Evolutionary conservation across 805 yeast genomes (phyloP).

Genomic region (Wickerhamiella hasegawae): DNA sequence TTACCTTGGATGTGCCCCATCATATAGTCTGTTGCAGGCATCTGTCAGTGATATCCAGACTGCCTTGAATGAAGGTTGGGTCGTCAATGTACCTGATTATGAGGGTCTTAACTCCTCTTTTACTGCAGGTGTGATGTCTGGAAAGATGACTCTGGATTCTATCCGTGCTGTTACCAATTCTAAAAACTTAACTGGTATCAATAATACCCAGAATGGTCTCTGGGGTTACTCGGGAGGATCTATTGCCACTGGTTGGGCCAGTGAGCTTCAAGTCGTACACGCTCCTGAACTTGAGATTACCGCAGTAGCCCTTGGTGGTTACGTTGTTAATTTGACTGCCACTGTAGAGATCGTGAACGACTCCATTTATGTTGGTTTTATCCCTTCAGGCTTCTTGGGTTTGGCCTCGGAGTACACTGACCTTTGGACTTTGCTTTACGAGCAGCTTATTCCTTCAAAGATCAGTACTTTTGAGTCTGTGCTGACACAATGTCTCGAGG

Average conservation of each 20-base stretch:
- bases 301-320: constrained; percentile 17
- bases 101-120: constrained; percentile 14
- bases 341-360: constrained; percentile 9
- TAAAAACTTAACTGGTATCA: constrained; percentile 1
- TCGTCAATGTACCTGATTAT: constrained; percentile 16
- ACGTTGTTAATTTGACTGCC: constrained; percentile 10
- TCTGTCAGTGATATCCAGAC: not conserved
- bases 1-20: constrained; percentile 13
- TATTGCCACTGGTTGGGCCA: constrained; percentile 19
- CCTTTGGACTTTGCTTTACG: constrained; percentile 3
- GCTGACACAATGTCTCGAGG: constrained; percentile 8
- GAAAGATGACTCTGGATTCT: constrained; percentile 18
- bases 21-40: constrained; percentile 6
- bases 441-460: constrained; percentile 4
- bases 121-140: constrained; percentile 16
- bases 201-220: constrained; percentile 5
- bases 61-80: constrained; percentile 8
- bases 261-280: constrained; percentile 13
- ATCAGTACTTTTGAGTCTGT: constrained; percentile 2
- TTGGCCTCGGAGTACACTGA: constrained; percentile 14
- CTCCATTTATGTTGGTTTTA: constrained; percentile 12
- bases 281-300: constrained; percentile 17
- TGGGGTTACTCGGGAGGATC: constrained; percentile 19
- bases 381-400: constrained; percentile 15
- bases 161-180: constrained; percentile 14